Conservation (phyloP, 2,329 filamentous ascomycete species). For the Pyrenophora teres region DNA sequence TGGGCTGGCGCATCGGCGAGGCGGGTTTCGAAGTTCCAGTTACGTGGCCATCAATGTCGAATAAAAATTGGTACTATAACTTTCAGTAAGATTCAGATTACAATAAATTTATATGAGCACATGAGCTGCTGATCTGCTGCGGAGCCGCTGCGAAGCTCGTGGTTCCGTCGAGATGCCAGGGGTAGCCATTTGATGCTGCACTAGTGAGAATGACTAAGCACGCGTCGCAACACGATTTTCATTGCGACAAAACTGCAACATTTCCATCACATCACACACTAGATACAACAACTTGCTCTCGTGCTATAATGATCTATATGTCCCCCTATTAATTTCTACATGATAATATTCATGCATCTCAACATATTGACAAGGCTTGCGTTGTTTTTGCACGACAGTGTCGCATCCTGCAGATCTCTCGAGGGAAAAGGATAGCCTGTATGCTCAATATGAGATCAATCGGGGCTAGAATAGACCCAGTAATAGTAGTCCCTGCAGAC, state of each 20-base stretch:
- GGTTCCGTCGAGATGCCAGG: not conserved
- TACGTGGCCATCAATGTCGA: no score
- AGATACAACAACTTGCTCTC: not conserved
- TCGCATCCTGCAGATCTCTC: no score
- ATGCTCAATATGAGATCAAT: no score
- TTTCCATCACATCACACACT: not conserved
- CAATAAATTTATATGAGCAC: not conserved
- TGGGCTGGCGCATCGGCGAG: not conserved
- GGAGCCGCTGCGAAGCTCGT: not conserved
- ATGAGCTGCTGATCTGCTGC: not conserved
- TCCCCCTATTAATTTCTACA: no score
- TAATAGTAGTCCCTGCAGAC: no score
- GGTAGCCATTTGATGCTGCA: not conserved
- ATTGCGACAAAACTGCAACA: not conserved
- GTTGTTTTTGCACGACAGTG: no score
- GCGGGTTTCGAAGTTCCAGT: not conserved
- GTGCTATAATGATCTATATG: no score
- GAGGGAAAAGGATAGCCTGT: no score
- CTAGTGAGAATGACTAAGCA: slow-evolving; percentile 2
- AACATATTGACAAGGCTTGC: no score
- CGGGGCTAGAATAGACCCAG: no score
- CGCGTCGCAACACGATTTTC: not conserved
- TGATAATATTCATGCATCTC: no score
- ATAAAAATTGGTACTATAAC: not conserved
- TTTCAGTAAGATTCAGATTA: not conserved